Evolutionary conservation across 2,329 filamentous ascomycete genomes (phyloP).

Genomic region (Claviceps capensis): DNA sequence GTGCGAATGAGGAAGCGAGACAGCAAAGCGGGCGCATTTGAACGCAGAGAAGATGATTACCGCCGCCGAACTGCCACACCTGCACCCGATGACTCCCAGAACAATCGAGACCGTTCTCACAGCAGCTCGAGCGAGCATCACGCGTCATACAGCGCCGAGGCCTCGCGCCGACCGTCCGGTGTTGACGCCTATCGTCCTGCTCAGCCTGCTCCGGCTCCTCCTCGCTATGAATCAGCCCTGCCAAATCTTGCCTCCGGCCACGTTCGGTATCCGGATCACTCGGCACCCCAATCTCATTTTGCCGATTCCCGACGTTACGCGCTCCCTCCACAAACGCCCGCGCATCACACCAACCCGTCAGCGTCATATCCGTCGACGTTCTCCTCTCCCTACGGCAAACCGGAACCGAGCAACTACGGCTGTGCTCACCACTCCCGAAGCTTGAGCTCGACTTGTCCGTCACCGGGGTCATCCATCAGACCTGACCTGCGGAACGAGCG

Average conservation of each 20-base stretch:
- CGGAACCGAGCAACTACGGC: constrained; percentile 25
- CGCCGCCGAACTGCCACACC: constrained; percentile 24
- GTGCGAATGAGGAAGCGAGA: constrained; percentile 82
- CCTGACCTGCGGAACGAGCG: constrained; percentile 23
- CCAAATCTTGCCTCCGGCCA: constrained; percentile 13
- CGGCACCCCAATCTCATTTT: constrained; percentile 17
- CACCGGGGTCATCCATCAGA: constrained; percentile 17
- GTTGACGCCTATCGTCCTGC: constrained; percentile 28
- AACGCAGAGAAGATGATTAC: constrained; percentile 54
- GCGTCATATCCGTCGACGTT: constrained; percentile 22
- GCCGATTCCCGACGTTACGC: constrained; percentile 24
- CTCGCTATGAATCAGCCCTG: constrained; percentile 20
- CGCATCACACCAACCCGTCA: constrained; percentile 13
- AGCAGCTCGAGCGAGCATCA: constrained; percentile 44
- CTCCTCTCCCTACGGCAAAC: constrained; percentile 25
- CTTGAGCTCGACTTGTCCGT: constrained; percentile 16
- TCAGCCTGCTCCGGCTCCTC: constrained; percentile 15
- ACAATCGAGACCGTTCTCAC: constrained; percentile 40
- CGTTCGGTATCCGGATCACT: constrained; percentile 21
- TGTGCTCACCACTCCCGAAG: constrained; percentile 15
- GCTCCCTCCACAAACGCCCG: constrained; percentile 15
- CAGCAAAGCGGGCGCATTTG: constrained; percentile 44
- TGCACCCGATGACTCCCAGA: constrained; percentile 18
- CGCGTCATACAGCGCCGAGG: constrained; percentile 25
- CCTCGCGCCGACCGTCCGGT: constrained; percentile 33